Evolutionary conservation across 2,329 filamentous ascomycete genomes (phyloP), one percentile per base, ranked within the genome.

Genomic region (Xylaria multiplex): DNA sequence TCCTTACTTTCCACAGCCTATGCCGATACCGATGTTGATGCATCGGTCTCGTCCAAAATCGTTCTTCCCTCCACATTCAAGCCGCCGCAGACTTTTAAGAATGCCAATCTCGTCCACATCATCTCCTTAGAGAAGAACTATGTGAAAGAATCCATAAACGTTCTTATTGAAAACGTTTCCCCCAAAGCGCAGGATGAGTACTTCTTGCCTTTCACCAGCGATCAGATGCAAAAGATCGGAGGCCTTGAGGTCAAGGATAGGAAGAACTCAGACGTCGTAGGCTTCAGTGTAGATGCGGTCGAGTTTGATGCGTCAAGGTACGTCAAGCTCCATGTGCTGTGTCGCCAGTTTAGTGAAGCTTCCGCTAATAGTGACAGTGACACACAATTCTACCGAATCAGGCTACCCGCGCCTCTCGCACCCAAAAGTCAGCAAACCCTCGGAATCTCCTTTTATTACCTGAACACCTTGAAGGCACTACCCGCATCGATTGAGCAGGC

Each of bases 71-170:
- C 86, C 72, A 84, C 85, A 68, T 97, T 97, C 83, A 91, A 88
- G 79, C 93, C 95, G 60, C 91, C 94, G 14, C 92, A 93, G 78
- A 92, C 94, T 72, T 99, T 97, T 84, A 93, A 94, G 82, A 97
- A 99, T 81, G 86, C 86, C 80, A 98, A 99, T 79, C 81, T 98
- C 35, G 91, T 98, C 58, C 92, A 96, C 75, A 90, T 91, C 70
- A 90, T 96, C 76, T 97, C 97, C 72, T 81, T 97, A 65, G 95
- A 98, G 81, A 98, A 97, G 85, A 92, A 89, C 72, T 98, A 96
- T 76, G 89, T 90, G 62, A 90, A 93, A 77, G 95, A 98, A 81
- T 91, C 90, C 14, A 88, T 97, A 84, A 97, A 98, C 81, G 90
- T 97, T n/a, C 85, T 97, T 58, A 88, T 99, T 69, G 91, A 97